Conservation (phyloP, 176 grass and related monocot genomes). For the bread wheat (Triticum aestivum) region DNA sequence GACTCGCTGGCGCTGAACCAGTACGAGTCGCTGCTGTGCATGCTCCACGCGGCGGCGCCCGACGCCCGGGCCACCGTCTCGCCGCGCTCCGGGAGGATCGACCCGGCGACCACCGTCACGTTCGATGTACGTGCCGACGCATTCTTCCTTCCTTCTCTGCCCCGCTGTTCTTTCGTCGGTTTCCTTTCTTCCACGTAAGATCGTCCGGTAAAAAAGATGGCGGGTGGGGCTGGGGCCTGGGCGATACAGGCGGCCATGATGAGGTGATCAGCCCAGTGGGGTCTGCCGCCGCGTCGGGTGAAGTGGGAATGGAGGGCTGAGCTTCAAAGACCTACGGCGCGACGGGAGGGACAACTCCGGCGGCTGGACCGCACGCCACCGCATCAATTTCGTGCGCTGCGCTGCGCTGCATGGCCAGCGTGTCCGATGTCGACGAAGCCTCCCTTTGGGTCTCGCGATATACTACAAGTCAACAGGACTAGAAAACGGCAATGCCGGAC, state of each 20-base stretch:
- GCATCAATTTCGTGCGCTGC: neutral
- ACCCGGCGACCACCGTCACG: constrained; percentile 28
- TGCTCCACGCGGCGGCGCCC: constrained; percentile 62
- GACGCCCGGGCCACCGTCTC: constrained; percentile 9
- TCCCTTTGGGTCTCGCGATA: neutral
- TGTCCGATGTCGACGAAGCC: neutral
- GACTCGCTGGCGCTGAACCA: constrained; percentile 91
- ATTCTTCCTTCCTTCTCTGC: too few relatives aligned
- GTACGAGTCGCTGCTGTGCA: constrained; percentile 82
- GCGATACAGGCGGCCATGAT: neutral
- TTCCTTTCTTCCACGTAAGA: neutral
- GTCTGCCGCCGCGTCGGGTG: neutral
- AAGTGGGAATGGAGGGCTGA: too few relatives aligned
- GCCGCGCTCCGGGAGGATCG: constrained; percentile 26
- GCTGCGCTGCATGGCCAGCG: neutral
- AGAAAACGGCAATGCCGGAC: neutral
- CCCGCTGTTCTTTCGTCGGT: neutral
- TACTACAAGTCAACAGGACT: neutral
- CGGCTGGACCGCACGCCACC: neutral
- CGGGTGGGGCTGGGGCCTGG: constrained; percentile 6
- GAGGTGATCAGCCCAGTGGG: neutral
- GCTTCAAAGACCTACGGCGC: neutral
- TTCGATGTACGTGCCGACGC: constrained; percentile 52
- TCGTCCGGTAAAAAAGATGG: neutral
- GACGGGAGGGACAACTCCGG: neutral